Percentiles rank a stretch among this genome's conserved stretches.
Conservation (phyloP, 2,329 filamentous ascomycete genomes). For the Pyrenophora graminea region DNA sequence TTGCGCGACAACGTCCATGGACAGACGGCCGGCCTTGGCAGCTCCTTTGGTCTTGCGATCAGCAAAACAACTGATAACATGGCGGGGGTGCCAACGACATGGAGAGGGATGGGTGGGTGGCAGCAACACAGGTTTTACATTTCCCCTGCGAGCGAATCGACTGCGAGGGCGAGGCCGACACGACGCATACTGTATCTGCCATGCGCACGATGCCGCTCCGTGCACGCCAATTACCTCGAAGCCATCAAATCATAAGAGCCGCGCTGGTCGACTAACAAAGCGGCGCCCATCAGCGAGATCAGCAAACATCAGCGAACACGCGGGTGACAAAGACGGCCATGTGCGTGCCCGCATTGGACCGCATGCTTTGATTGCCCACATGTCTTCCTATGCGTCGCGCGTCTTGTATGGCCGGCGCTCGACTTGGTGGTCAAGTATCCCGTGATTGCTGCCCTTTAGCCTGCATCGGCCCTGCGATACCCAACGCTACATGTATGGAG, state of each 20-base stretch:
- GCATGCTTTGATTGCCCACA: slow-evolving; percentile 29
- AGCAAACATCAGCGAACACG: slow-evolving; percentile 33
- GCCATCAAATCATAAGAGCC: slow-evolving; percentile 37
- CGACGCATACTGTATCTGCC: slow-evolving; percentile 14
- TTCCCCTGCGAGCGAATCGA: slow-evolving; percentile 24
- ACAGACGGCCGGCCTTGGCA: background rate
- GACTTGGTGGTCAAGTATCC: slow-evolving; percentile 14
- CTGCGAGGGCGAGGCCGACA: slow-evolving; percentile 24
- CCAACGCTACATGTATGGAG: slow-evolving; percentile 41
- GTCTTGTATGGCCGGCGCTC: slow-evolving; percentile 20
- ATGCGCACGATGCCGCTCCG: slow-evolving; percentile 35
- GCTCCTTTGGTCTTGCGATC: background rate
- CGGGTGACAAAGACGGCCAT: slow-evolving; percentile 29
- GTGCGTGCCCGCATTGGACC: slow-evolving; percentile 14
- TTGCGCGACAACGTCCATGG: background rate
- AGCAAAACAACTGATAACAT: no score
- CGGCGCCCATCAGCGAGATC: slow-evolving; percentile 37
- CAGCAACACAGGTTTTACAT: slow-evolving; percentile 14
- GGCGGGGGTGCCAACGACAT: no score
- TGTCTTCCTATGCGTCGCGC: slow-evolving; percentile 7
- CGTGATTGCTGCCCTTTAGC: slow-evolving; percentile 26
- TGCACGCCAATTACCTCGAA: slow-evolving; percentile 24
- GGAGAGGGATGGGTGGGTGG: background rate
- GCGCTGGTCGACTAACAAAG: slow-evolving; percentile 22
- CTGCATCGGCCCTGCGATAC: slow-evolving; percentile 20